Conservation (phyloP, 768 basidiomycete species). For the Mycena belliarum region DNA sequence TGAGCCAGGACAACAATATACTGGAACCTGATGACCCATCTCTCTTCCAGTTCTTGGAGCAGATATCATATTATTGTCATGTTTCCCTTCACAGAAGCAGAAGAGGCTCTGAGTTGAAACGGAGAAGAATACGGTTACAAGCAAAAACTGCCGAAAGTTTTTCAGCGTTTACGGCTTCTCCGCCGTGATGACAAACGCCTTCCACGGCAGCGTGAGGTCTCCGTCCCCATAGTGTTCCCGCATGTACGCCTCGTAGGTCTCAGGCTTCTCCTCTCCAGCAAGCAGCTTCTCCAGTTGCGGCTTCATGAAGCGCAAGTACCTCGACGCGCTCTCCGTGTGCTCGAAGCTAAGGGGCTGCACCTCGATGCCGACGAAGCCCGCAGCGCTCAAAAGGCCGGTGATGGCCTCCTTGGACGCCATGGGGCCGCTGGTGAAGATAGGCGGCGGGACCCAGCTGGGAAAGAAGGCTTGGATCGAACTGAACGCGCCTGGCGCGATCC, state of each 20-base stretch:
- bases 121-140: too few relatives aligned
- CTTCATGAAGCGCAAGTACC: not conserved
- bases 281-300: not conserved
- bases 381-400: not conserved
- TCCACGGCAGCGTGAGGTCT: not conserved
- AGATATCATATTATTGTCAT: too few relatives aligned
- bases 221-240: not conserved
- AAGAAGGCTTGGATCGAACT: not conserved
- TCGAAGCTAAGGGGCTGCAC: not conserved
- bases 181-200: conserved; percentile 3
- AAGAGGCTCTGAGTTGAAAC: too few relatives aligned
- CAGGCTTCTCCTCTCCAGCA: not conserved
- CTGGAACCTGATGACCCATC: too few relatives aligned
- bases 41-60: too few relatives aligned
- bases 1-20: too few relatives aligned
- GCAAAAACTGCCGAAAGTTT: too few relatives aligned
- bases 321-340: not conserved
- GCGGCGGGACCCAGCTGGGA: not conserved
- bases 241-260: conserved; percentile 4
- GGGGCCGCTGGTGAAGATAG: conserved; percentile 3
- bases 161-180: conserved; percentile 7
- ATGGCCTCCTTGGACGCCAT: not conserved
- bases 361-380: not conserved
- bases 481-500: conserved; percentile 6
- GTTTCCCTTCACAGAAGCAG: too few relatives aligned